Evolutionary conservation across 2,329 filamentous ascomycete species (phyloP).

Genomic region (Periconia sp.): DNA sequence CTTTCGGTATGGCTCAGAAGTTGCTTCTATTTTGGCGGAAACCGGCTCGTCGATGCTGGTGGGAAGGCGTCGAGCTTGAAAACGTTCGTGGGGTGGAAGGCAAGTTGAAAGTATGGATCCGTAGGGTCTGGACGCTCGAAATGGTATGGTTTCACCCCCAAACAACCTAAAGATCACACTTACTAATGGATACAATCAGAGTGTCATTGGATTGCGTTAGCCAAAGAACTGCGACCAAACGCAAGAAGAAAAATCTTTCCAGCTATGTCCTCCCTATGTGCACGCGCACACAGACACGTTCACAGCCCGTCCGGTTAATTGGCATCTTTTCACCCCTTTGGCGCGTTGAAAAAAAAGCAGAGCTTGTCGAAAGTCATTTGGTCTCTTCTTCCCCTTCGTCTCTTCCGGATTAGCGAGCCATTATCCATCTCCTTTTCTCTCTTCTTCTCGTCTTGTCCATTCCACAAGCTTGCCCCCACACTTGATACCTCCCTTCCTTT

Average conservation of each 20-base stretch:
- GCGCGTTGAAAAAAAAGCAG: neutral
- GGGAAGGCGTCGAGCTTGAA: conserved; percentile 93
- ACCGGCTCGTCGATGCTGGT: conserved; percentile 95
- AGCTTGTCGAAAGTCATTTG: neutral
- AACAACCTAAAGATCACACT: neutral
- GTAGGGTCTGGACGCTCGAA: conserved; percentile 96
- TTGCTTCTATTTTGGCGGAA: conserved; percentile 97
- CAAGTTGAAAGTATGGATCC: conserved; percentile 95
- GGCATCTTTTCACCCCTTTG: neutral
- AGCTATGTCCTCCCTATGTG: too few species aligned
- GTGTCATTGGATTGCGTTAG: conserved; percentile 80
- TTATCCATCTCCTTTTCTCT: neutral
- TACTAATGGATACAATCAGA: conserved; percentile 50
- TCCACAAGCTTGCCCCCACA: neutral
- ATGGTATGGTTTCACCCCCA: conserved; percentile 59
- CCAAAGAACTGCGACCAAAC: neutral
- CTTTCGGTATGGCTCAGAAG: conserved; percentile 98
- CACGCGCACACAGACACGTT: neutral
- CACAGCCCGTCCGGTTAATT: neutral
- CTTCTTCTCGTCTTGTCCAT: neutral
- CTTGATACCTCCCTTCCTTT: conserved; percentile 30
- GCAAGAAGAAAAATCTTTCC: too few species aligned
- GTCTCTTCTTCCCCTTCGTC: neutral
- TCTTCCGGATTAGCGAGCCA: neutral
- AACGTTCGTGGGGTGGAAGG: conserved; percentile 88